Percentiles rank a stretch among this genome's conserved stretches.
Conservation (phyloP, 306 rosid species). For the Dalbergia cultrata region DNA sequence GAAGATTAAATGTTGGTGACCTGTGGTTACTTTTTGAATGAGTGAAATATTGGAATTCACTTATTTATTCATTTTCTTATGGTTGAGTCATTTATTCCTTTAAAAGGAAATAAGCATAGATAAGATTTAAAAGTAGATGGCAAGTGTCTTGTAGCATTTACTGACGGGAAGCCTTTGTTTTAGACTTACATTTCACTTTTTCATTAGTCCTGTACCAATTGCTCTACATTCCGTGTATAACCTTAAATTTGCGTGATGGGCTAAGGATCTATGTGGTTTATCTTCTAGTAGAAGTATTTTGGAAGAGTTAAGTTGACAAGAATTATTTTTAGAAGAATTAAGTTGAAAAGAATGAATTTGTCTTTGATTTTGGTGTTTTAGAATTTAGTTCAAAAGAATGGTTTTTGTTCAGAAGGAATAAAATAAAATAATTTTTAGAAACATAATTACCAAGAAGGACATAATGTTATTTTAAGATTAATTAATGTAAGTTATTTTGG, state of each 20-base stretch:
- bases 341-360: too few species aligned
- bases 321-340: too few species aligned
- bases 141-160: conserved; percentile 32
- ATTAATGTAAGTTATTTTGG: too few species aligned
- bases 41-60: conserved; percentile 26
- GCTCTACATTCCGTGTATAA: neutral
- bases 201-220: neutral
- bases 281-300: too few species aligned
- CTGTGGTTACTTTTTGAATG: conserved; percentile 24
- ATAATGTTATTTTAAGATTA: too few species aligned
- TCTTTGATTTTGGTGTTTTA: too few species aligned
- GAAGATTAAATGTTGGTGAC: conserved; percentile 61
- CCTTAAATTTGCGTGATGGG: neutral
- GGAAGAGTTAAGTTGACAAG: too few species aligned
- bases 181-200: neutral
- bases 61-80: conserved; percentile 31
- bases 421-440: too few species aligned
- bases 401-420: too few species aligned
- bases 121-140: conserved; percentile 10
- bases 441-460: too few species aligned
- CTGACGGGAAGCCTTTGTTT: conserved; percentile 3
- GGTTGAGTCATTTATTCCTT: conserved; percentile 37
- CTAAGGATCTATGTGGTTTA: neutral
- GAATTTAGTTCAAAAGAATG: too few species aligned
- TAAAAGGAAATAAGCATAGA: conserved; percentile 23